Evolutionary conservation across 495 filamentous ascomycete genomes (phyloP).

Genomic region (Penicillium coprophilum): DNA sequence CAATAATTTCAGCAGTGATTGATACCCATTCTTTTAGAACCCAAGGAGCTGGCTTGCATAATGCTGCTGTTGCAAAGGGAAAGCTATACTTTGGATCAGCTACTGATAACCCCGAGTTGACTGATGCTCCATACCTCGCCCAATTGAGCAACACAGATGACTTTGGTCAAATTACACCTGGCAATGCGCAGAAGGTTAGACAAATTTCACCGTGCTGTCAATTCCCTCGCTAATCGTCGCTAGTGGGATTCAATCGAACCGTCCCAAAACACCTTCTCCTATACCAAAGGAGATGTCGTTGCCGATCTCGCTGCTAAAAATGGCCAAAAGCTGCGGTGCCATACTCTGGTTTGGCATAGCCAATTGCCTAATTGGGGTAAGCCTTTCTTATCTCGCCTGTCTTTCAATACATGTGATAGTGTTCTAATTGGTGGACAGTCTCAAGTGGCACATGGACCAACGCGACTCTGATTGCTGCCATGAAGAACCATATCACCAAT

Average conservation of each 20-base stretch:
- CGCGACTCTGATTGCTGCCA: conserved; percentile 48
- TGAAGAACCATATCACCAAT: conserved; percentile 52
- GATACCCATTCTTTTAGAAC: conserved; percentile 12
- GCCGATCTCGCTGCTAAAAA: conserved; percentile 51
- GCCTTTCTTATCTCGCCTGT: not conserved
- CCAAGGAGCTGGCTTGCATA: conserved; percentile 40
- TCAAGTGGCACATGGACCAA: conserved; percentile 55
- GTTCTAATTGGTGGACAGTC: conserved; percentile 33
- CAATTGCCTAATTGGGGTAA: conserved; percentile 60
- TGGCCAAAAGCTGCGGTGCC: conserved; percentile 55
- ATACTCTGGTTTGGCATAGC: conserved; percentile 62
- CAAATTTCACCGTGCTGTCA: not conserved
- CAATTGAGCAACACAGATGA: conserved; percentile 50
- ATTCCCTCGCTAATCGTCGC: not conserved
- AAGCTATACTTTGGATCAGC: conserved; percentile 60
- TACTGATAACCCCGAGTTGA: conserved; percentile 54
- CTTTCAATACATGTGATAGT: not conserved
- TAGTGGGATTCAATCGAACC: conserved; percentile 55
- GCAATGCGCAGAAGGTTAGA: conserved; percentile 56
- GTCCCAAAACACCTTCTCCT: conserved; percentile 50
- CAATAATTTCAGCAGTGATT: not conserved
- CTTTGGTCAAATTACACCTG: conserved; percentile 60
- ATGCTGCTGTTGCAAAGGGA: conserved; percentile 52
- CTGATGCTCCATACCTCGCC: conserved; percentile 49
- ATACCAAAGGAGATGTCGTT: conserved; percentile 49